Evolutionary conservation across 768 basidiomycete genomes (phyloP), one percentile per base, ranked within the genome.

Genomic region (Termitomyces sp.): DNA sequence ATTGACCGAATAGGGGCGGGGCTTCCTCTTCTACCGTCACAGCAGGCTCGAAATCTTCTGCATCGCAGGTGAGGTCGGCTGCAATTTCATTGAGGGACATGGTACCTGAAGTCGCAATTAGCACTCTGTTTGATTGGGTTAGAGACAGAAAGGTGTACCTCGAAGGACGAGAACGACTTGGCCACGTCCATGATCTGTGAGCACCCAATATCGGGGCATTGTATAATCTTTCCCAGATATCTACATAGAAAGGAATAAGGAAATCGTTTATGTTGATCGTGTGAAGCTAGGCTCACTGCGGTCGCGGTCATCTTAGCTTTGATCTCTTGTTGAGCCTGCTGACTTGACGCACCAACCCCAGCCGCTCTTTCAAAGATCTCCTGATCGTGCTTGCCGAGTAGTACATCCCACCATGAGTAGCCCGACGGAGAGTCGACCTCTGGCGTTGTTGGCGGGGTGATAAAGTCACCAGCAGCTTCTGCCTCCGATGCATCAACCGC

Each of bases 41-140:
- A 17, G 82, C 84, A 25, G 84, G 85, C 54, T 80, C 75, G 60
- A 90, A 90, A 21, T 81, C 75, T 40, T 84, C 84, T 0, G 86
- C 81, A 55, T 92, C 87, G 69, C 92, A 93, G 0, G 90, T 90
- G 47, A 93, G 76, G 71, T 93, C 90, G 10, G 89, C 90, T 16
- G 90, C 91, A 5, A 93, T 82, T 70, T 93, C 91, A 63, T 93
- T 93, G 42, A 94, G 75, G 3, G 87, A 89, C 89, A 92, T 89
- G 2, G 92, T 94, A 12, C 91, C 86, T 84, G 45, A 53, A 44
- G 6, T 37, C 23, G 21, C 38, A 50, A 9, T 47, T 4, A 16
- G 21, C 12, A 32, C n/a, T 21, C 12, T 3, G 10, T 19, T 31
- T 2, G 48, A 14, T 4, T 4, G 10, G 38, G 11, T 12, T 32